Conservation (phyloP, 345 rosid species). For the Populus euphratica region DNA sequence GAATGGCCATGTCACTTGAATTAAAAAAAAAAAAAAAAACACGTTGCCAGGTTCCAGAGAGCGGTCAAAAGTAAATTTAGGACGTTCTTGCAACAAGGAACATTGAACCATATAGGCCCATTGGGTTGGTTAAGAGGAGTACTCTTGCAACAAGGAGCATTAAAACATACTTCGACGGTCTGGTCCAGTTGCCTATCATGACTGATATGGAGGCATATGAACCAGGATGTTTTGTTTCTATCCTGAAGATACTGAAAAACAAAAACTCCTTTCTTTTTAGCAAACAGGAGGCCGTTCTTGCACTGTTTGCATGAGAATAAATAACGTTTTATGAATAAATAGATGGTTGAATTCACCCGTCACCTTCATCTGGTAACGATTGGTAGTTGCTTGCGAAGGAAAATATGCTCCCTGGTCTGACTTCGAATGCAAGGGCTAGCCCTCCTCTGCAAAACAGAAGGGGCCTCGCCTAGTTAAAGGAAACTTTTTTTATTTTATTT, state of each 20-base stretch:
- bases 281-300: neutral
- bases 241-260: no score
- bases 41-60: no score
- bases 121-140: neutral
- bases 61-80: no score
- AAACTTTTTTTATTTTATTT: neutral
- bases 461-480: neutral
- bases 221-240: no score
- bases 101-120: no score
- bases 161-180: neutral
- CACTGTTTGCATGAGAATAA: no score
- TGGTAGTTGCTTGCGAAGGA: neutral
- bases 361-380: neutral
- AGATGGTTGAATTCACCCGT: no score
- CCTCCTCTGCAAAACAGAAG: neutral
- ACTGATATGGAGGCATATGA: neutral
- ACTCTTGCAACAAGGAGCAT: no score
- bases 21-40: no score
- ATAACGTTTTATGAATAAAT: no score
- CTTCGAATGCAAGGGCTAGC: neutral
- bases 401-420: neutral
- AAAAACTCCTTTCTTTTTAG: no score
- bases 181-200: neutral
- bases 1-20: slow-evolving; percentile 30
- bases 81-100: no score